phyloP scores from a whole-genome alignment of 1,284 basidiomycete species.

The Trichosporon coremiiforme region DNA sequence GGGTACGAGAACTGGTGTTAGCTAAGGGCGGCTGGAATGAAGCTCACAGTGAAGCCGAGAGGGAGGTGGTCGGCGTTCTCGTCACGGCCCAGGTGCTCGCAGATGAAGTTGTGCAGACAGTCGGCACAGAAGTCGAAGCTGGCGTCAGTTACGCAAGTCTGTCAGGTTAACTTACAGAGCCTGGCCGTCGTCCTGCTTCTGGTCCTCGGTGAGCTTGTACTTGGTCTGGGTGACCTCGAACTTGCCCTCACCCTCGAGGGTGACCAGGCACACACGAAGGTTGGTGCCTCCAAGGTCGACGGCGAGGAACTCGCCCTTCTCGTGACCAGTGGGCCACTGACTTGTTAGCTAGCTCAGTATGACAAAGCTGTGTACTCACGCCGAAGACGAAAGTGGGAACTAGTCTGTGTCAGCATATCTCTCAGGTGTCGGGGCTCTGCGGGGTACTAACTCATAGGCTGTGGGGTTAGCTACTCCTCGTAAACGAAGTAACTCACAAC shows the following conservation, averaged over 20 bases:
- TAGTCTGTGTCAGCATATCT: conserved; percentile 56
- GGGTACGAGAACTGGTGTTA: conserved; percentile 82
- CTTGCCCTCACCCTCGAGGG: conserved; percentile 85
- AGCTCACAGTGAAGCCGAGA: conserved; percentile 86
- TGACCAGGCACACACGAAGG: conserved; percentile 94
- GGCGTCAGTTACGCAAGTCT: conserved; percentile 5
- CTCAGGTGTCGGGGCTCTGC: neutral
- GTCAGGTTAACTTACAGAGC: conserved; percentile 60
- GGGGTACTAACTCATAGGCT: conserved; percentile 35
- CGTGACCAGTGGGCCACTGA: conserved; percentile 83
- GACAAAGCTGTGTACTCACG: conserved; percentile 36
- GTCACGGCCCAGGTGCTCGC: conserved; percentile 64
- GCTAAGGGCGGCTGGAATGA: neutral
- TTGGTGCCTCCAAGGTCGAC: conserved; percentile 97
- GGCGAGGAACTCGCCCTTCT: conserved; percentile 87
- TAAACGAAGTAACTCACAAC: conserved; percentile 68
- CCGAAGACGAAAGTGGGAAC: conserved; percentile 97
- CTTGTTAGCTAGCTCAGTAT: conserved; percentile 5
- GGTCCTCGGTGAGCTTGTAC: conserved; percentile 94
- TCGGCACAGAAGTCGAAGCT: conserved; percentile 95
- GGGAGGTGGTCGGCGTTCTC: conserved; percentile 73
- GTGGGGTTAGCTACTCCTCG: neutral
- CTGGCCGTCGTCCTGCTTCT: conserved; percentile 96
- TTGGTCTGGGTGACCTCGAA: conserved; percentile 98
- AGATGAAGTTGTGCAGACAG: conserved; percentile 85